These are phyloP conservation scores for Tulasnella sp. DNA, from an alignment of 768 basidiomycete species.

Conservation along the genomic window DNA sequence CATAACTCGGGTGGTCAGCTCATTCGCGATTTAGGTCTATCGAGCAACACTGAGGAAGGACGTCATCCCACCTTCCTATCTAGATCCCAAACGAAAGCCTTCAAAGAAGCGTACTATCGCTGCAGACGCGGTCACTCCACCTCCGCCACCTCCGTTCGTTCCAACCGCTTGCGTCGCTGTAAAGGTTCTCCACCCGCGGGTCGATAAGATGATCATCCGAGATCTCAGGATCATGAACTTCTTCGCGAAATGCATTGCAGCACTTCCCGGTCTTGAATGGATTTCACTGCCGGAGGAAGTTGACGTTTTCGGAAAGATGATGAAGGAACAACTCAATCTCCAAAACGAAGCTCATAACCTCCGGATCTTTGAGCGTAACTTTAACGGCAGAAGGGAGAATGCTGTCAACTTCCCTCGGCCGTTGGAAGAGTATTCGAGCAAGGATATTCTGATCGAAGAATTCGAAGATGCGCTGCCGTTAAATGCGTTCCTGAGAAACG, in stretches of 20 bases:
- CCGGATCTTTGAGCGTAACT: constrained; percentile 72
- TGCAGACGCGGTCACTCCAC: constrained; percentile 13
- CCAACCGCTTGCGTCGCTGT: constrained; percentile 86
- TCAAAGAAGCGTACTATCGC: constrained; percentile 27
- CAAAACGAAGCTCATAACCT: constrained; percentile 84
- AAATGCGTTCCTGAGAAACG: constrained; percentile 74
- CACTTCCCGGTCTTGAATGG: constrained; percentile 92
- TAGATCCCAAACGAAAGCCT: constrained; percentile 48
- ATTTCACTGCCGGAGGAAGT: constrained; percentile 93
- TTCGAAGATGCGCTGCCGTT: constrained; percentile 85
- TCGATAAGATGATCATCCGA: constrained; percentile 65
- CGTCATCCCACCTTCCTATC: constrained; percentile 74
- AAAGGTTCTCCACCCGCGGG: constrained; percentile 87
- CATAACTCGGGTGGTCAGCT: constrained; percentile 7
- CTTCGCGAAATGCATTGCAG: constrained; percentile 66
- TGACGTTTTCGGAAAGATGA: constrained; percentile 87
- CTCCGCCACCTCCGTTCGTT: constrained; percentile 47
- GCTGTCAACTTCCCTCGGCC: constrained; percentile 87
- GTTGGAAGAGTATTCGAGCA: constrained; percentile 64
- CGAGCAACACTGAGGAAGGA: constrained; percentile 72
- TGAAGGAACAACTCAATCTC: constrained; percentile 88
- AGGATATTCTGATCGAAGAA: constrained; percentile 81
- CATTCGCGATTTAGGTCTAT: constrained; percentile 50
- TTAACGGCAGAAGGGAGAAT: constrained; percentile 54
- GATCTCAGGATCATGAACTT: constrained; percentile 93